Base-by-base conservation (phyloP, 2,329 filamentous ascomycete genomes). In the Colletotrichum neosansevieriae region DNA sequence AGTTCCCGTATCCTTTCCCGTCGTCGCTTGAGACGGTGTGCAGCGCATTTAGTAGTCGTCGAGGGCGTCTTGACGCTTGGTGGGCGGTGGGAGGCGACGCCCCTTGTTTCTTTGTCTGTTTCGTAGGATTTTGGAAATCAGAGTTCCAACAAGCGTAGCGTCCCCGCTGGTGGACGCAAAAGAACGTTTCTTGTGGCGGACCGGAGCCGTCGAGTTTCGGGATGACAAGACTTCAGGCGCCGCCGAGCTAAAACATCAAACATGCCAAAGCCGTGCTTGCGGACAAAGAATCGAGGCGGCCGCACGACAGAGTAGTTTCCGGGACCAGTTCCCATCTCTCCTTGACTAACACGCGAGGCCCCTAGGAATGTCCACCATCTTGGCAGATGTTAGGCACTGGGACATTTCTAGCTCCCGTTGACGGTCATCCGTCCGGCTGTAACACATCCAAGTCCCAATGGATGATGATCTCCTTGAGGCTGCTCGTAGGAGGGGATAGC, bases 231-330 rank as follows among this genome's bases (percentile, higher is more conserved):
- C 17, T 10, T 21, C 32, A 36, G 29, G 57, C 44, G 34, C 44
- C 57, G 38, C 57, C 6, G 44, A 17, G 57, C 57, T 59, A 50
- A 59, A 50, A 59, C 57, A 49, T 59, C 57, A 59, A 61, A 61
- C 58, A 61, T 53, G 34, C 58, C 58, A 60, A 50, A 29, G 12
- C n/a, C 29, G 29, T 17, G 13, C 12, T 17, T 3, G 11, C n/a
- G 29, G 44, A 40, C 44, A 59, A 40, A 38, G 19, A 59, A 49
- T 36, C 19, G 34, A 29, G 32, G 44, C 9, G 32, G 17, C 29
- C 19, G 32, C 19, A 47, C 5, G 32, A 50, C 44, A 29, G 57
- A 40, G 56, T 58, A 10, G 29, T n/a, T n/a, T 47, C 56, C 29
- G 24, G 29, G 2, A 4, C n/a, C 24, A 7, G 21, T 6, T 24